Conservation (phyloP, 352 stramenopile genomes). For the Phytophthora macrochlamydospora region DNA sequence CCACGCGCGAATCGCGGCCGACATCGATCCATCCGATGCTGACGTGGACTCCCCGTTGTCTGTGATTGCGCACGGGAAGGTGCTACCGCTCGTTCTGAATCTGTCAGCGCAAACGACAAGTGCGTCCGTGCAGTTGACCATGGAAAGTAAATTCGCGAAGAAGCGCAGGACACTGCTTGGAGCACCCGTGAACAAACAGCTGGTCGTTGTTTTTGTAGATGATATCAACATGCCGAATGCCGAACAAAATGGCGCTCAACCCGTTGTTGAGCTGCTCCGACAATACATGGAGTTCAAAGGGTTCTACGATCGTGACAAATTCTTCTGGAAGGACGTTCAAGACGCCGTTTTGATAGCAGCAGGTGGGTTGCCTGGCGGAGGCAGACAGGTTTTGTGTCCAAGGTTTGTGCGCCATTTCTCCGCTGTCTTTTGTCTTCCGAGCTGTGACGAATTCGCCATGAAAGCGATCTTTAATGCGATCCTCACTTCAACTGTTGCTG, state of each 20-base stretch:
- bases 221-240: conserved; percentile 91
- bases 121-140: conserved; percentile 75
- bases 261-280: conserved; percentile 77
- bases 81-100: conserved; percentile 70
- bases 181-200: conserved; percentile 68
- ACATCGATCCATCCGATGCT: conserved; percentile 20
- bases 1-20: conserved; percentile 27
- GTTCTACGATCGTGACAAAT: conserved; percentile 84
- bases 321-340: conserved; percentile 82
- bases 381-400: conserved; percentile 57
- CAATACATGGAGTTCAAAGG: conserved; percentile 74
- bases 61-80: conserved; percentile 26
- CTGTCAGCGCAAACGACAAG: conserved; percentile 90
- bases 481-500: conserved; percentile 56
- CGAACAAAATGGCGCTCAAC: conserved; percentile 78
- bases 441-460: conserved; percentile 76
- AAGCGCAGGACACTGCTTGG: conserved; percentile 94
- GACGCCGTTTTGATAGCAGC: conserved; percentile 72
- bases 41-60: conserved; percentile 16
- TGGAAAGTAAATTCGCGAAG: conserved; percentile 91
- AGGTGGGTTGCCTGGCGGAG: conserved; percentile 62
- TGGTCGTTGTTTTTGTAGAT: conserved; percentile 89
- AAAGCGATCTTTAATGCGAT: conserved; percentile 91
- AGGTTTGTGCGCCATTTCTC: conserved; percentile 77
- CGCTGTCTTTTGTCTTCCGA: conserved; percentile 71